These are phyloP conservation scores for Thielaviopsis euricoi DNA, from an alignment of 2,329 filamentous ascomycete species.

Conservation along the genomic window DNA sequence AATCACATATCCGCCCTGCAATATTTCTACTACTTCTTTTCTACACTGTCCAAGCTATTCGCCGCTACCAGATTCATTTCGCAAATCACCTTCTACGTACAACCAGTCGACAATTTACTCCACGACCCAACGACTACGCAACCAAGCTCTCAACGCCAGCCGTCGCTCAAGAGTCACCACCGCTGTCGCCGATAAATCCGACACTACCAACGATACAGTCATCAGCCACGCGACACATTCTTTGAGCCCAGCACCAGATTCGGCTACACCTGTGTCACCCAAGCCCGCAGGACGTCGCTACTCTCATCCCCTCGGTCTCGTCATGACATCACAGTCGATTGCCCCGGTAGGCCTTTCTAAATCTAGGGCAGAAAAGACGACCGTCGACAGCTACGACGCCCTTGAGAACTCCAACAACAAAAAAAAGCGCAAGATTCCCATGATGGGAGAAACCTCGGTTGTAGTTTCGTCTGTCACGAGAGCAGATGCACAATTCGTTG, in stretches of 20 bases:
- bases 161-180: neutral
- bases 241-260: neutral
- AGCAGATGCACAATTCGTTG: neutral
- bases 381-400: conserved; percentile 80
- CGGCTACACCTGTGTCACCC: neutral
- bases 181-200: neutral
- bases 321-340: neutral
- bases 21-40: conserved; percentile 45
- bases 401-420: conserved; percentile 99
- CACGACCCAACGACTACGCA: conserved; percentile 34
- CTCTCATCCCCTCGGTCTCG: neutral
- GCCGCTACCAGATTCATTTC: neutral
- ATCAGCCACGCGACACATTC: neutral
- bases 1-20: conserved; percentile 66
- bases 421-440: conserved; percentile 96
- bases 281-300: neutral
- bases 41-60: conserved; percentile 32
- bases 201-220: neutral
- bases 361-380: conserved; percentile 25
- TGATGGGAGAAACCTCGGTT: conserved; percentile 48
- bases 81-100: neutral
- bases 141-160: neutral
- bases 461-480: neutral
- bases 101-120: neutral
- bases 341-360: neutral